Percentiles rank a stretch among this genome's conserved stretches.
These are phyloP conservation scores for Tolypocladium ovalisporum DNA, from an alignment of 2,329 filamentous ascomycete species.

Conservation along the genomic window DNA sequence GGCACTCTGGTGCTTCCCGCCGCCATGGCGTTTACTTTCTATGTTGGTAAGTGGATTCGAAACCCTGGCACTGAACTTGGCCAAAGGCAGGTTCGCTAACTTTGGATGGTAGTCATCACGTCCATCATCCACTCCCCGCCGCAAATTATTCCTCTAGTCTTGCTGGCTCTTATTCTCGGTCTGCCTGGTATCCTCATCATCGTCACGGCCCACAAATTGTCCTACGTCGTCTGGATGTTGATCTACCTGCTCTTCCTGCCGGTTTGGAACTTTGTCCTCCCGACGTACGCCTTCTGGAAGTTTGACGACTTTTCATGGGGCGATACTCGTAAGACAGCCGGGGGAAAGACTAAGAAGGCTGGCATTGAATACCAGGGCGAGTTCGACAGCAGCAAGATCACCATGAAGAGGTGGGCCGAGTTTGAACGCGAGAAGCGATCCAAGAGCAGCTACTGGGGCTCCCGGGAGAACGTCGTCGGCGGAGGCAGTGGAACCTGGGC, in stretches of 20 bases:
- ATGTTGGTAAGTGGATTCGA: slow-evolving; percentile 62
- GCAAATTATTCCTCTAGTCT: slow-evolving; percentile 81
- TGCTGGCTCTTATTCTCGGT: slow-evolving; percentile 84
- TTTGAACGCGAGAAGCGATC: slow-evolving; percentile 63
- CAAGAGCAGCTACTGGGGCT: slow-evolving; percentile 39
- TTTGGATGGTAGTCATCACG: slow-evolving; percentile 53
- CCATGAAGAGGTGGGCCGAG: slow-evolving; percentile 97
- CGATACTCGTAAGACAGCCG: slow-evolving; percentile 89
- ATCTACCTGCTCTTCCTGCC: slow-evolving; percentile 91
- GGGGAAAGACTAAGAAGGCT: slow-evolving; percentile 78
- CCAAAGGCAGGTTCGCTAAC: slow-evolving; percentile 3
- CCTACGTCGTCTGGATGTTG: slow-evolving; percentile 92
- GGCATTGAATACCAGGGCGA: slow-evolving; percentile 86
- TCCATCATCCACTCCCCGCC: slow-evolving; percentile 69
- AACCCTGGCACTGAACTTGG: not conserved
- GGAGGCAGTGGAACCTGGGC: slow-evolving; percentile 30
- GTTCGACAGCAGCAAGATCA: slow-evolving; percentile 97
- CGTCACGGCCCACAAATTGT: slow-evolving; percentile 82
- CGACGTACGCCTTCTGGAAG: slow-evolving; percentile 95
- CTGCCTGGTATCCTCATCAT: slow-evolving; percentile 86
- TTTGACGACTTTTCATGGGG: slow-evolving; percentile 99
- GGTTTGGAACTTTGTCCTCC: slow-evolving; percentile 95
- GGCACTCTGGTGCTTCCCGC: slow-evolving; percentile 92
- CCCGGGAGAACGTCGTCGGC: slow-evolving; percentile 37
- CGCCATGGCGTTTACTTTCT: slow-evolving; percentile 93